Conservation (phyloP, 75 land plant species). For the Pinus albicaulis region DNA sequence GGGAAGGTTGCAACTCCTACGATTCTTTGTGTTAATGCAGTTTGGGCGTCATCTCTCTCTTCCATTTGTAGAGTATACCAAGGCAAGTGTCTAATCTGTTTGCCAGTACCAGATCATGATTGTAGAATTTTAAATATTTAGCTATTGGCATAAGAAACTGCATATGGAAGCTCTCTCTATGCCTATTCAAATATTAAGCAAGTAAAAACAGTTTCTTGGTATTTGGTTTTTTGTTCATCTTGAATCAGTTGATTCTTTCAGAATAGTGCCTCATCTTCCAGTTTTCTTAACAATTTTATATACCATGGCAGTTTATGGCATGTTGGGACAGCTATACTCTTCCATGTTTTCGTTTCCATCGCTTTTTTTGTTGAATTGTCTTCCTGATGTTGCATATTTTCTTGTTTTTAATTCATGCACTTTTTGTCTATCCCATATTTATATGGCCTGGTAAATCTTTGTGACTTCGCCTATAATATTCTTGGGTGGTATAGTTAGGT, state of each 20-base stretch:
- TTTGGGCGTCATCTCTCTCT: conserved; percentile 77
- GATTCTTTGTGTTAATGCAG: conserved; percentile 72
- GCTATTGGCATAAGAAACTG: not conserved
- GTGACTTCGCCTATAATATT: not conserved
- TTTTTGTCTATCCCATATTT: not conserved
- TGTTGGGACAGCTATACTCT: not conserved
- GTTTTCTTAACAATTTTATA: not conserved
- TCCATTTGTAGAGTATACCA: conserved; percentile 86
- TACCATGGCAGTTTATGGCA: too few species aligned
- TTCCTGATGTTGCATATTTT: not conserved
- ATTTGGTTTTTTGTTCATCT: not conserved
- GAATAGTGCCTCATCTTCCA: not conserved
- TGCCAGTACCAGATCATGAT: not conserved
- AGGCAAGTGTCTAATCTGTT: conserved; percentile 46
- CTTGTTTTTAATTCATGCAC: not conserved
- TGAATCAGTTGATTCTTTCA: not conserved
- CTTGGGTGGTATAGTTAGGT: too few species aligned
- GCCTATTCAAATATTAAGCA: not conserved
- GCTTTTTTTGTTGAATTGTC: not conserved
- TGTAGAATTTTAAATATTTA: not conserved
- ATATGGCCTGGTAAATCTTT: not conserved
- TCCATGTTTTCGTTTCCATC: not conserved
- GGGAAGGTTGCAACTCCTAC: conserved; percentile 66
- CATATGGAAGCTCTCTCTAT: not conserved
- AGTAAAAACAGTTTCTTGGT: not conserved